A percentile compares a stretch with the other conserved stretches of the same genome.
phyloP scores from a whole-genome alignment of 1,139 yeast genomes.

The Torulaspora globosa region DNA sequence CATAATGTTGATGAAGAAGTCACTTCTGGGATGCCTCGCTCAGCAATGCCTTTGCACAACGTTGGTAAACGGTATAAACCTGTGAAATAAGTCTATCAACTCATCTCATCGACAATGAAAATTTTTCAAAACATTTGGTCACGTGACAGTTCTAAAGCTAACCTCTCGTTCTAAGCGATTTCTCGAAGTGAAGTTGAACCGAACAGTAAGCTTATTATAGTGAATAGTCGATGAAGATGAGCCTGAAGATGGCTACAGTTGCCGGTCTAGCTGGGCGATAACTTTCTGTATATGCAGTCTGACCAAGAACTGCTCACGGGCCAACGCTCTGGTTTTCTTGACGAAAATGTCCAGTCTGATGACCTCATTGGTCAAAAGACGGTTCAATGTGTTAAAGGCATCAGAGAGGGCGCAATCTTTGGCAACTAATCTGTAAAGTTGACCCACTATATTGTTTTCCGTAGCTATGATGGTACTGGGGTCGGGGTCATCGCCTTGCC shows the following conservation, averaged over 20 bases:
- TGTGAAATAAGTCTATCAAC: conserved; percentile 8
- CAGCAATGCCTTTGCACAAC: neutral
- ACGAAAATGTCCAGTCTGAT: conserved; percentile 24
- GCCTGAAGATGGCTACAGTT: neutral
- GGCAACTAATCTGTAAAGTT: conserved; percentile 62
- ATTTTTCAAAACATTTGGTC: conserved; percentile 7
- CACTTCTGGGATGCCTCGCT: neutral
- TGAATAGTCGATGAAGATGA: neutral
- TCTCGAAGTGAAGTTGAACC: neutral
- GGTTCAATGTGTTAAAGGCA: conserved; percentile 55
- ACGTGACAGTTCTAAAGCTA: neutral
- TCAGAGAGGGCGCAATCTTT: conserved; percentile 70
- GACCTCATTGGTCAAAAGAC: conserved; percentile 49
- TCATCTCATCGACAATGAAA: conserved; percentile 17
- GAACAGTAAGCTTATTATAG: neutral
- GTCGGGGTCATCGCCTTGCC: conserved; percentile 10
- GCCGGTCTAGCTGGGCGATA: conserved; percentile 1
- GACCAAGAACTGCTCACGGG: conserved; percentile 67
- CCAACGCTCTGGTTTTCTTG: conserved; percentile 56
- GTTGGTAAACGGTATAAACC: neutral
- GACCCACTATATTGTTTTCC: conserved; percentile 47
- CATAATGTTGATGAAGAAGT: conserved; percentile 31
- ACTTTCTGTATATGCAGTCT: conserved; percentile 43
- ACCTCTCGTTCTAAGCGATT: neutral
- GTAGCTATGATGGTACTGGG: conserved; percentile 9